phyloP scores from a whole-genome alignment of 495 filamentous ascomycete species.

The Penicillium roqueforti region DNA sequence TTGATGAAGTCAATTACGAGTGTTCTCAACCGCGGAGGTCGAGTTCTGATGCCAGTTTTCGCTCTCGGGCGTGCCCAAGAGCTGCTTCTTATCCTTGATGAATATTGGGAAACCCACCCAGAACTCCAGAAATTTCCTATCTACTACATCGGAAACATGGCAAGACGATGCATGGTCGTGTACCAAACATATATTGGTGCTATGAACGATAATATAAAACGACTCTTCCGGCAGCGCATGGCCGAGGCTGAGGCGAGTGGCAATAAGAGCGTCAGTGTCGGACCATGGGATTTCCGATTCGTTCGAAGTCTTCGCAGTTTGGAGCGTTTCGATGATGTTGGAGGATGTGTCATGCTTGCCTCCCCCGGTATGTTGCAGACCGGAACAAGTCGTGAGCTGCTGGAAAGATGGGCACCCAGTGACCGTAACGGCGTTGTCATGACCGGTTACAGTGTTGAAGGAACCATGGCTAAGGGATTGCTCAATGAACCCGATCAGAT shows the following conservation, averaged over 20 bases:
- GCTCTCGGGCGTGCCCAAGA: constrained; percentile 92
- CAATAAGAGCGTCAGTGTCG: constrained; percentile 65
- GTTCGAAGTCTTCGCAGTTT: constrained; percentile 86
- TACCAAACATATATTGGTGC: constrained; percentile 96
- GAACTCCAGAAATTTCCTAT: constrained; percentile 89
- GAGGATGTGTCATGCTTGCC: constrained; percentile 93
- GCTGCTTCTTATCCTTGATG: constrained; percentile 87
- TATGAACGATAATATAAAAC: constrained; percentile 99
- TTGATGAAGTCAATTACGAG: constrained; percentile 92
- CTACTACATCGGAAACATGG: constrained; percentile 93
- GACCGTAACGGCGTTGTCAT: constrained; percentile 94
- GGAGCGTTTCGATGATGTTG: constrained; percentile 93
- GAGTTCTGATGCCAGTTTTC: constrained; percentile 92
- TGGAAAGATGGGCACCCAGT: constrained; percentile 94
- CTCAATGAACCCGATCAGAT: constrained; percentile 92
- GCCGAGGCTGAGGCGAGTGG: constrained; percentile 76
- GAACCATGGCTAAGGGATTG: constrained; percentile 94
- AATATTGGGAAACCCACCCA: constrained; percentile 86
- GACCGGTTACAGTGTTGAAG: constrained; percentile 96
- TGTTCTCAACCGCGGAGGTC: constrained; percentile 83
- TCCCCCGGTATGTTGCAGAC: constrained; percentile 97
- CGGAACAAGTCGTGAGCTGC: constrained; percentile 83
- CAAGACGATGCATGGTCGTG: constrained; percentile 94
- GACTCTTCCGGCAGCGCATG: constrained; percentile 79
- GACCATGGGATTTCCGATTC: constrained; percentile 94